Conservation (phyloP, 1,139 yeast species). For the Yamadazyma dushanensis region DNA sequence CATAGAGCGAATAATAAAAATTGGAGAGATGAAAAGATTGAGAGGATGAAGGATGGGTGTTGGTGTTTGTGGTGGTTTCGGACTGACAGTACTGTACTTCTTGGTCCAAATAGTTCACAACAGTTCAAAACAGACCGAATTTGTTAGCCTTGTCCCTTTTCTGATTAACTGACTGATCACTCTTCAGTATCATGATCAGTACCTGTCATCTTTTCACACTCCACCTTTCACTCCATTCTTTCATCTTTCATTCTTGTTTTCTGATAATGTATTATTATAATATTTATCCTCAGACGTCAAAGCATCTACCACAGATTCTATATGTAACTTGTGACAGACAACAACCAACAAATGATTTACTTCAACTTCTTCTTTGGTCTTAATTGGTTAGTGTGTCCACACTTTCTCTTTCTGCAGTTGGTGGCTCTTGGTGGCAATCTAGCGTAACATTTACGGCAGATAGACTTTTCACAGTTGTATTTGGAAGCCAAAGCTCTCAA, state of each 20-base stretch:
- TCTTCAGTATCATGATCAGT: too few species aligned
- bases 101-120: too few species aligned
- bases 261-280: conserved; percentile 2
- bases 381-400: conserved; percentile 99
- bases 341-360: conserved; percentile 50
- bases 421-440: conserved; percentile 99
- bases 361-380: conserved; percentile 99
- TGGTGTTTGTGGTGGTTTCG: too few species aligned
- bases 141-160: not conserved
- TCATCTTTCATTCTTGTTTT: not conserved
- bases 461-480: conserved; percentile 99
- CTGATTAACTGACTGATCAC: too few species aligned
- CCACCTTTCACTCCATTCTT: not conserved
- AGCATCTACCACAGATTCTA: too few species aligned
- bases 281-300: too few species aligned
- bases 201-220: too few species aligned
- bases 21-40: too few species aligned
- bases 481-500: conserved; percentile 98
- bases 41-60: too few species aligned
- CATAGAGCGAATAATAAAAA: too few species aligned
- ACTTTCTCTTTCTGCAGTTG: conserved; percentile 99
- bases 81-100: too few species aligned
- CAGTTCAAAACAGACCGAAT: not conserved
- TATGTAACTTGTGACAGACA: too few species aligned
- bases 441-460: conserved; percentile 99